These are phyloP conservation scores for Spiraea crenata DNA, from an alignment of 331 rosid genomes.

Conservation along the genomic window DNA sequence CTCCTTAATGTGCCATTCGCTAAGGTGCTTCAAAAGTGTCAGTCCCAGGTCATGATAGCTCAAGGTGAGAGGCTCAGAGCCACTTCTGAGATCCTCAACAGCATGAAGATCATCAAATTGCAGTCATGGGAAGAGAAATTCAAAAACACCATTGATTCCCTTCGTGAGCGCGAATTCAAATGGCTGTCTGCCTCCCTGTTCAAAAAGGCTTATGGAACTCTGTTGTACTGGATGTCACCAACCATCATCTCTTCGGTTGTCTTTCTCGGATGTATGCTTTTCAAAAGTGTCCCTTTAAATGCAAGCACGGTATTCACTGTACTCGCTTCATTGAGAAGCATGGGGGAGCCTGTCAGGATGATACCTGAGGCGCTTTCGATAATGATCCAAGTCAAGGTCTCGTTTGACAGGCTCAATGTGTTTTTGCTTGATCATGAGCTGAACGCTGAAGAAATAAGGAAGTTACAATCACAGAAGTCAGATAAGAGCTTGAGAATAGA, in stretches of 20 bases:
- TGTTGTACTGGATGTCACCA: conserved; percentile 73
- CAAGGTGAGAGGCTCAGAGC: conserved; percentile 47
- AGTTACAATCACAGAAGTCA: conserved; percentile 8
- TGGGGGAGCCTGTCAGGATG: conserved; percentile 67
- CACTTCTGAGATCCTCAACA: conserved; percentile 70
- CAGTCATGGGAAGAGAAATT: conserved; percentile 86
- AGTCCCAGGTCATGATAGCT: conserved; percentile 41
- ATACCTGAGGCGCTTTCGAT: conserved; percentile 70
- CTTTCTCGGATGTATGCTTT: conserved; percentile 49
- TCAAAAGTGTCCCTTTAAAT: conserved; percentile 57
- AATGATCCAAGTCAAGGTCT: conserved; percentile 67
- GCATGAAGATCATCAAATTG: conserved; percentile 71
- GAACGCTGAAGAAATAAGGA: conserved; percentile 20
- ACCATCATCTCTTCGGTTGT: conserved; percentile 57
- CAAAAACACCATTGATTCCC: conserved; percentile 40
- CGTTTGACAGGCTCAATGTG: conserved; percentile 54
- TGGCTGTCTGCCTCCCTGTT: conserved; percentile 52
- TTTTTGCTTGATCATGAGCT: conserved; percentile 70
- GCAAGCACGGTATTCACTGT: conserved; percentile 75
- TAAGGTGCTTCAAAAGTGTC: conserved; percentile 44
- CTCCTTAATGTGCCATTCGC: conserved; percentile 44
- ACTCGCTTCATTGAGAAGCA: conserved; percentile 52
- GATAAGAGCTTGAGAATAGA: conserved; percentile 36
- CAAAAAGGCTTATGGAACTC: conserved; percentile 35
- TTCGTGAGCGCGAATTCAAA: conserved; percentile 48